Base-by-base conservation (phyloP, 1,284 basidiomycete genomes). In the Puccinia triticina region DNA sequence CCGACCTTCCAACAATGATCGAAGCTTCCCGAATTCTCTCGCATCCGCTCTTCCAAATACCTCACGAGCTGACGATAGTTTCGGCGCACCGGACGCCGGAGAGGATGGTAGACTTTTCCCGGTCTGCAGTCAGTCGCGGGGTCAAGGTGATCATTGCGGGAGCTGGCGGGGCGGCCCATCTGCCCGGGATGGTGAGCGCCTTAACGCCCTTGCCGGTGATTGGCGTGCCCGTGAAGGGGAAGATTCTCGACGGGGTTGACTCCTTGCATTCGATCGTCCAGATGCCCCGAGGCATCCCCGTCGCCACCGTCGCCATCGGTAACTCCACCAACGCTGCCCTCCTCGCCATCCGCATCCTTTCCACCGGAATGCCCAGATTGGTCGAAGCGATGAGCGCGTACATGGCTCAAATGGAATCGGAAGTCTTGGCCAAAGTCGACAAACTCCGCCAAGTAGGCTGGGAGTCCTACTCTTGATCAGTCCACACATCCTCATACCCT, bases 251-350 rank as follows among this genome's bases (percentile, higher is more conserved):
- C 87, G 96, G 96, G 5, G 95, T 99, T 0, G 96, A 99, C 88
- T 95, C 94, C 32, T 88, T 99, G 84, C 92, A 98, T 87, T 96
- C 94, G 86, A 99, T 99, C 85, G 94, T 99, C 16, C 96, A 99
- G 89, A 99, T 99, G 96, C 96, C 96, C 23, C 91, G 96, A 69
- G 97, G 96, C 34, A 94, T 99, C 83, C 96, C 96, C 2, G 95
- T 97, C 11, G 96, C 97, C 0, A 98, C 96, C 0, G 95, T 98
- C 14, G 96, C 96, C 0, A 98, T 99, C 88, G 96, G 96, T 88
- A 98, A 98, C 87, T 92, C 93, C 26, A 94, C 92, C 83, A 99
- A 99, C 85, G 96, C 96, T 0, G 96, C 93, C 0, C 89, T 99
- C 2, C 90, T 99, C 11, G 96, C 97, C 0, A 90, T 97, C 8